Base-by-base conservation (phyloP, 2,329 filamentous ascomycete species). In the Fusarium multiceps region DNA sequence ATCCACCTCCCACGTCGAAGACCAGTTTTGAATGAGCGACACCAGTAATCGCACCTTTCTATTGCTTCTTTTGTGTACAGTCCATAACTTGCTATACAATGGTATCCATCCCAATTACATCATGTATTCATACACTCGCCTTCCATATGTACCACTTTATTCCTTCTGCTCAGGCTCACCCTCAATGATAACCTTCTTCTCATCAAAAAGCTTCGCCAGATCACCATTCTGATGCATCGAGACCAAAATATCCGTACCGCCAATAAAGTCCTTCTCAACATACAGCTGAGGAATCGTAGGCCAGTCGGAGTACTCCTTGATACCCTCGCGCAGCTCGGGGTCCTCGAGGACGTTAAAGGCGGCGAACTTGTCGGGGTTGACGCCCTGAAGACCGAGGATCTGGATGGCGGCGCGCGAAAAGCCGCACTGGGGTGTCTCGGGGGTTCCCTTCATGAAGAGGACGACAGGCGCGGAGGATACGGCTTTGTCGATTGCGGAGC, bases 281-380 rank as follows among this genome's bases (percentile, higher is more conserved):
- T 98, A 99, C 20, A 99, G 87, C 81, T 99, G 96, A 9, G 96
- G 96, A 79, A 99, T 98, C 21, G 96, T 99, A 16, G 96, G 96
- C 96, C 96, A 99, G 79, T 98, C 96, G 3, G 94, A 97, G 85
- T 96, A 99, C 82, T 99, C 95, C 84, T 99, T 99, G 84, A 99
- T 97, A 55, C 96, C 95, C 82, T 90, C 84, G 75, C 96, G 89
- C 78, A 99, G 82, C 78, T 97, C 94, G 6, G 91, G 82, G 80
- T 98, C 94, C 82, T 98, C 96, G 59, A 99, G 82, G 41, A 99
- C 96, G 82, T 99, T 98, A 82, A 97, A 98, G 10, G 96, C 95
- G n/a, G 94, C 93, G 79, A 99, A 99, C 84, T 98, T 98, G 71
- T 88, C 87, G 18, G 96, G 96, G 82, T 98, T 93, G 67, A 99